Evolutionary conservation across 2,329 filamentous ascomycete species (phyloP).

Genomic region (Stachybotrys elegans): DNA sequence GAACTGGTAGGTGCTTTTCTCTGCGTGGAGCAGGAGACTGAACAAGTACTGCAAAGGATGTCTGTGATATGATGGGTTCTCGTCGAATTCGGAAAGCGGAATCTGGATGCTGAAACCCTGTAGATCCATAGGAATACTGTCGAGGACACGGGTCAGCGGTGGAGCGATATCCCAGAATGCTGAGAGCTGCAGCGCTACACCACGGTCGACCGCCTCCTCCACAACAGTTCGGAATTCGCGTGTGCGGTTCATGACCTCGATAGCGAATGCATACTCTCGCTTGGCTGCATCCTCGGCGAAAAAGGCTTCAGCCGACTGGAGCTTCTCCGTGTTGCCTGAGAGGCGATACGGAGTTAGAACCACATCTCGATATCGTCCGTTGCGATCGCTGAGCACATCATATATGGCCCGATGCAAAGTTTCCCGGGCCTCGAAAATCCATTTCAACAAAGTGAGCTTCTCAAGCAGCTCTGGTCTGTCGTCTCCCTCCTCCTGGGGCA

Average conservation of each 20-base stretch:
- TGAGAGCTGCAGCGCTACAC: constrained; percentile 85
- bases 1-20: constrained; percentile 93
- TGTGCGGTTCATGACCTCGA: constrained; percentile 66
- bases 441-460: constrained; percentile 90
- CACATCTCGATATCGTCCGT: constrained; percentile 79
- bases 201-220: constrained; percentile 78
- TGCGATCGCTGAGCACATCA: constrained; percentile 77
- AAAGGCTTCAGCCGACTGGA: constrained; percentile 73
- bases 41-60: constrained; percentile 91
- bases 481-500: constrained; percentile 90
- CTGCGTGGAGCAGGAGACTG: constrained; percentile 75
- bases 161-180: constrained; percentile 99
- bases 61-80: constrained; percentile 76
- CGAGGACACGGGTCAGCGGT: constrained; percentile 68
- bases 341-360: constrained; percentile 75
- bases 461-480: constrained; percentile 91
- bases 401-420: constrained; percentile 79
- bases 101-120: constrained; percentile 68
- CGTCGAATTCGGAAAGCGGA: constrained; percentile 71
- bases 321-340: constrained; percentile 72
- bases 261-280: constrained; percentile 65
- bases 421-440: constrained; percentile 95
- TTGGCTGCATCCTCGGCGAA: constrained; percentile 74
- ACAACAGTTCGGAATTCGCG: constrained; percentile 74
- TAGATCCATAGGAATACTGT: constrained; percentile 65